Evolutionary conservation across 148 eudicot genomes (phyloP).

Genomic region (Agrostemma githago): DNA sequence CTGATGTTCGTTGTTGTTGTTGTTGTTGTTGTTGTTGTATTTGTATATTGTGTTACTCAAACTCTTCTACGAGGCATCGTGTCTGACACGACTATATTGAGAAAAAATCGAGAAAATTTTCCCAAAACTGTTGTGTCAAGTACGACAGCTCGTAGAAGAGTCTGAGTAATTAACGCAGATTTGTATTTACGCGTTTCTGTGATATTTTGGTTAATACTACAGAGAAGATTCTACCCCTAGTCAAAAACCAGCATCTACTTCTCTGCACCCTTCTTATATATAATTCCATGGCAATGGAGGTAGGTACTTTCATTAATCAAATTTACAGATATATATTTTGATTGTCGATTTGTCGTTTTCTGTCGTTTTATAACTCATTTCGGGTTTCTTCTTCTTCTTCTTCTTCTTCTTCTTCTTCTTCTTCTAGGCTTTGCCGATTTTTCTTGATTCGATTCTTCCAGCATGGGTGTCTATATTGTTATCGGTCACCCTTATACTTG

Average conservation of each 20-base stretch:
- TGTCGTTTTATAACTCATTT: not conserved
- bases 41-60: too few relatives aligned
- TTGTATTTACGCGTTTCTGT: constrained; percentile 1
- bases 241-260: constrained; percentile 73
- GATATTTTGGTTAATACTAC: constrained; percentile 14
- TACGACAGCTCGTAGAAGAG: too few relatives aligned
- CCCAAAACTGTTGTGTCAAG: too few relatives aligned
- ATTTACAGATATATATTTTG: not conserved
- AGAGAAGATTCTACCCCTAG: constrained; percentile 79
- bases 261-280: constrained; percentile 78
- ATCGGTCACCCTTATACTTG: constrained; percentile 81
- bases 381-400: constrained; percentile 8
- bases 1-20: too few relatives aligned
- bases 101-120: too few relatives aligned
- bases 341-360: not conserved
- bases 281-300: constrained; percentile 93
- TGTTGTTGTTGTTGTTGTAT: too few relatives aligned
- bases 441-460: constrained; percentile 68
- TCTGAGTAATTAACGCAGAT: not conserved
- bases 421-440: constrained; percentile 73
- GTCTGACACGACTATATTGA: too few relatives aligned
- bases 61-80: too few relatives aligned
- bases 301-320: constrained; percentile 40
- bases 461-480: constrained; percentile 78
- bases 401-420: too few relatives aligned